Percentiles rank a stretch among this genome's conserved stretches.
These are phyloP conservation scores for Yamadazyma kitorensis DNA, from an alignment of 805 yeast species.

Conservation along the genomic window DNA sequence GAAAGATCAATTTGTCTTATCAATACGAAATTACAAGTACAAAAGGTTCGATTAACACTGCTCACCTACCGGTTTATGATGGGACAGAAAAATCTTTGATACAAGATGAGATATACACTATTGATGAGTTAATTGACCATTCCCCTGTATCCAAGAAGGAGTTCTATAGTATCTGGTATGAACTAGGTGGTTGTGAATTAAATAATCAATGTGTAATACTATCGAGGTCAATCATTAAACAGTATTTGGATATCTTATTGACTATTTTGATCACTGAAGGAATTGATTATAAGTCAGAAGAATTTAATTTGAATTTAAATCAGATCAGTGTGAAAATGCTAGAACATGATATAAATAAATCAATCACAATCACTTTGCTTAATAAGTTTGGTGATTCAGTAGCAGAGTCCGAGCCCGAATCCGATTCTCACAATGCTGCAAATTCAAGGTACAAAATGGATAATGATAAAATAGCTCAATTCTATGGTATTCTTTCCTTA, in stretches of 20 bases:
- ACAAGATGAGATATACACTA: constrained; percentile 1
- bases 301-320: neutral
- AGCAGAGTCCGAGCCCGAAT: no score
- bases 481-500: constrained; percentile 64
- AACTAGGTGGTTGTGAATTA: constrained; percentile 53
- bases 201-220: constrained; percentile 41
- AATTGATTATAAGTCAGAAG: constrained; percentile 16
- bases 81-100: constrained; percentile 9
- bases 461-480: constrained; percentile 43
- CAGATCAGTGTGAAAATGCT: constrained; percentile 1
- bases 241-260: constrained; percentile 24
- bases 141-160: constrained; percentile 57
- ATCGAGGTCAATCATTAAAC: constrained; percentile 21
- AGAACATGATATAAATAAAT: constrained; percentile 1
- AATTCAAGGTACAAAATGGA: constrained; percentile 39
- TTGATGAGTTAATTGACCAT: constrained; percentile 19
- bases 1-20: constrained; percentile 26
- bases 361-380: constrained; percentile 51
- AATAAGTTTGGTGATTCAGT: constrained; percentile 40
- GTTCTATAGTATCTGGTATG: constrained; percentile 52
- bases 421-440: no score
- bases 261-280: constrained; percentile 24
- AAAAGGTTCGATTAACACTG: constrained; percentile 30
- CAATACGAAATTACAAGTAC: constrained; percentile 32
- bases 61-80: constrained; percentile 22